A percentile compares a stretch with the other conserved stretches of the same genome.
phyloP scores from a whole-genome alignment of 1,284 basidiomycete species.

The Puccinia polysora region DNA sequence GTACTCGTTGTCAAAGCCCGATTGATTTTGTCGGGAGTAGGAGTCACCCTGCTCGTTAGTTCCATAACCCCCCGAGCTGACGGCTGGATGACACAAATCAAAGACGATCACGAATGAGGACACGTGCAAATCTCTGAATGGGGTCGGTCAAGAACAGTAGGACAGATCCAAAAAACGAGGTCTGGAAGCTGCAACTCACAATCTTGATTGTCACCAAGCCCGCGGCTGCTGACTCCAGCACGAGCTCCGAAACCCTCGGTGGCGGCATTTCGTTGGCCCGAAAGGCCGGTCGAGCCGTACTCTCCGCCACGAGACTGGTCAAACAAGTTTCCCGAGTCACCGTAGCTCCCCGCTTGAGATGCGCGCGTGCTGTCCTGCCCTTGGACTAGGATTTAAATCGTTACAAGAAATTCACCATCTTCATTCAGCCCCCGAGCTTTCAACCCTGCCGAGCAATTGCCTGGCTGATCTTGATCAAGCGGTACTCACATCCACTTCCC shows the following conservation, averaged over 20 bases:
- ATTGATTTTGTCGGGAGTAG: constrained; percentile 29
- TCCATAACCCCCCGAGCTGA: constrained; percentile 31
- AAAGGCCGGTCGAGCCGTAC: neutral
- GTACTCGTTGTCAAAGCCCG: constrained; percentile 35
- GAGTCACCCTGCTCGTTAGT: constrained; percentile 35
- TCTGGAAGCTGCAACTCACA: constrained; percentile 1
- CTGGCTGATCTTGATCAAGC: neutral
- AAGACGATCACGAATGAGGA: neutral
- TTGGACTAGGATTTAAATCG: neutral
- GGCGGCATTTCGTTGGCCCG: neutral
- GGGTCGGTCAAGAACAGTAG: neutral
- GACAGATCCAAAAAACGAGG: too few relatives aligned
- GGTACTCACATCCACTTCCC: neutral
- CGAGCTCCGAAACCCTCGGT: constrained; percentile 7
- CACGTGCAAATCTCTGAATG: neutral
- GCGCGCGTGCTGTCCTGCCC: constrained; percentile 6
- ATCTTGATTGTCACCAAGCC: constrained; percentile 14
- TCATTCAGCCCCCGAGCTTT: neutral
- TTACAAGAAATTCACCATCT: neutral
- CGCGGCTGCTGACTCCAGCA: constrained; percentile 6
- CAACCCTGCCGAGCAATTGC: neutral
- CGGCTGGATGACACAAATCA: constrained; percentile 2
- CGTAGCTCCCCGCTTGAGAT: constrained; percentile 14
- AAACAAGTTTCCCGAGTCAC: constrained; percentile 23
- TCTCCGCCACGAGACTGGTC: neutral